These are phyloP conservation scores for Kitagawia praeruptora DNA, from an alignment of 129 eudicot genomes.

Conservation along the genomic window DNA sequence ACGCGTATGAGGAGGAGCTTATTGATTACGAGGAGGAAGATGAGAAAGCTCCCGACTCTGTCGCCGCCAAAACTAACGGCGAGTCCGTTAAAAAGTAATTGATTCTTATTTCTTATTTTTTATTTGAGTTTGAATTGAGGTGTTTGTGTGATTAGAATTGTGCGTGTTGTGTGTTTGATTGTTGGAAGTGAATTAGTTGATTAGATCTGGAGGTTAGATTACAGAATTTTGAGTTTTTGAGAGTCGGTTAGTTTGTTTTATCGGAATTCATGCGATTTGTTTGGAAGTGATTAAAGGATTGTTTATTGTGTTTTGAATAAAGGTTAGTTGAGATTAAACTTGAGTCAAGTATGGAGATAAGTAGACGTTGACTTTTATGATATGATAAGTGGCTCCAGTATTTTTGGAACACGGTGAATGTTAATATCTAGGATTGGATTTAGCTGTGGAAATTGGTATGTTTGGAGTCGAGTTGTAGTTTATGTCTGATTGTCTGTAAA, in stretches of 20 bases:
- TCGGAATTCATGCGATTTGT: not conserved
- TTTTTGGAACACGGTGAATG: not conserved
- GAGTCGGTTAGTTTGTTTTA: not conserved
- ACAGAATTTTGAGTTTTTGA: not conserved
- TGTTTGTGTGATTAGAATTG: not conserved
- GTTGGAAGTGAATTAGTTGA: not conserved
- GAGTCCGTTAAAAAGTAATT: constrained; percentile 79
- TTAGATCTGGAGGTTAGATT: not conserved
- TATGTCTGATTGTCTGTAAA: not conserved
- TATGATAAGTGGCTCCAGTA: not conserved
- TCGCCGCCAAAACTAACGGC: constrained; percentile 59
- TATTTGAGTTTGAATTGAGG: not conserved
- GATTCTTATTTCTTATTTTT: not conserved
- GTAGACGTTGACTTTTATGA: not conserved
- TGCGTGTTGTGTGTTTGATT: not conserved
- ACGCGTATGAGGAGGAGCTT: constrained; percentile 93
- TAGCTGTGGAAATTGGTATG: not conserved
- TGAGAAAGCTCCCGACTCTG: constrained; percentile 78
- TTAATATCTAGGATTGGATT: not conserved
- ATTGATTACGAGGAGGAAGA: constrained; percentile 97
- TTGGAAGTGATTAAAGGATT: not conserved
- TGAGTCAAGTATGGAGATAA: not conserved
- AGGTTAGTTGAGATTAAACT: not conserved
- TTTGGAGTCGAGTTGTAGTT: not conserved
- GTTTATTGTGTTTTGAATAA: not conserved